Evolutionary conservation across 352 stramenopile genomes (phyloP).

Genomic region (Globisporangium rhizosaccharum): DNA sequence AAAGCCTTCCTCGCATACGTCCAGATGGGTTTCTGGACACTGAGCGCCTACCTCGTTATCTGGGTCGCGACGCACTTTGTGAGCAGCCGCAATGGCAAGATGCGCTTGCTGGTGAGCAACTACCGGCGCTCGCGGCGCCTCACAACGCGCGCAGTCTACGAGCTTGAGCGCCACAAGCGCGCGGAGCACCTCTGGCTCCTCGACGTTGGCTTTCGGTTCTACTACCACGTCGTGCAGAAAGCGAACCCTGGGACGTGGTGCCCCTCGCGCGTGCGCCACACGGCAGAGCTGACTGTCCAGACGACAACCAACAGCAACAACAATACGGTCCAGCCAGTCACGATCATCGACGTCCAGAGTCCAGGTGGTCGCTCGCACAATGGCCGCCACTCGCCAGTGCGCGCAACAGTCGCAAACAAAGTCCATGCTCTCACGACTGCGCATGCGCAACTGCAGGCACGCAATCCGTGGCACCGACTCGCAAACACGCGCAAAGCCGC

Average conservation of each 20-base stretch:
- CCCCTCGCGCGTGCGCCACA: background rate
- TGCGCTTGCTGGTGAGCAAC: conserved; percentile 68
- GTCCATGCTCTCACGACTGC: conserved; percentile 38
- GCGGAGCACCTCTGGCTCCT: conserved; percentile 63
- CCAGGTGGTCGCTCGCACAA: conserved; percentile 5
- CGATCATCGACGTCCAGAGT: conserved; percentile 25
- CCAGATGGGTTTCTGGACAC: conserved; percentile 56
- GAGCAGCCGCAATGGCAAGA: conserved; percentile 71
- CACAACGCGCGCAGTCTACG: conserved; percentile 38
- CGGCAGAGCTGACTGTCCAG: too few species aligned
- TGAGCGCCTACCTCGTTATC: conserved; percentile 50
- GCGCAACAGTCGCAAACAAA: conserved; percentile 6
- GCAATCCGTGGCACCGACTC: conserved; percentile 52
- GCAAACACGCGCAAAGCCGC: conserved; percentile 36
- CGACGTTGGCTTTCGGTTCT: conserved; percentile 71
- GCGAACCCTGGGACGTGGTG: conserved; percentile 28
- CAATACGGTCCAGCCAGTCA: conserved; percentile 10
- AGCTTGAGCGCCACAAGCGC: conserved; percentile 53
- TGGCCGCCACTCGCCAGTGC: background rate
- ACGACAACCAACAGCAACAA: background rate
- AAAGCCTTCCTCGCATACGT: conserved; percentile 66
- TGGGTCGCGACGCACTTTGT: conserved; percentile 76
- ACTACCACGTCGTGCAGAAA: conserved; percentile 43
- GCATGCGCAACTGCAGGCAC: conserved; percentile 22
- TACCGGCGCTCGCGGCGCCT: conserved; percentile 57